These are phyloP conservation scores for Sphaerulina musiva DNA, from an alignment of 2,329 filamentous ascomycete species.

Conservation along the genomic window DNA sequence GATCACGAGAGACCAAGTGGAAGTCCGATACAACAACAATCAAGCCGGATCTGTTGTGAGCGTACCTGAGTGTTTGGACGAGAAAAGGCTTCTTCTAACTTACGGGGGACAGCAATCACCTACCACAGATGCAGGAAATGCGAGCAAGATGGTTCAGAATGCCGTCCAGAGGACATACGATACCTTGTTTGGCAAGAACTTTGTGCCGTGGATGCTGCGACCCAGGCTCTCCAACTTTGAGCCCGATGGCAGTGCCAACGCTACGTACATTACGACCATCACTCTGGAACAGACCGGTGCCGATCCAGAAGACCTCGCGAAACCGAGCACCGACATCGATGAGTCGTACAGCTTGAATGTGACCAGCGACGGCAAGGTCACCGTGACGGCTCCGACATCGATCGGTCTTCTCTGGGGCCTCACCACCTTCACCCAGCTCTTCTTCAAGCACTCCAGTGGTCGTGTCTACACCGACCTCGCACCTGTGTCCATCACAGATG, in stretches of 20 bases:
- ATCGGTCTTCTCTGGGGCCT: slow-evolving; percentile 66
- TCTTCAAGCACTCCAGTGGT: slow-evolving; percentile 61
- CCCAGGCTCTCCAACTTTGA: slow-evolving; percentile 59
- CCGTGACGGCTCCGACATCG: slow-evolving; percentile 59
- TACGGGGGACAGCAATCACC: slow-evolving; percentile 12
- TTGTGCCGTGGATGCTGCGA: slow-evolving; percentile 74
- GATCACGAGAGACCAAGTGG: slow-evolving; percentile 34
- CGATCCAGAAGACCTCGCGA: slow-evolving; percentile 51
- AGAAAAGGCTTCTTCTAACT: slow-evolving; percentile 15
- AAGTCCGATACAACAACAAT: slow-evolving; percentile 33
- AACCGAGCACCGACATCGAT: slow-evolving; percentile 58
- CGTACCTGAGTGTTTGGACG: slow-evolving; percentile 3
- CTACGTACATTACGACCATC: slow-evolving; percentile 52
- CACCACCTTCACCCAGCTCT: slow-evolving; percentile 71
- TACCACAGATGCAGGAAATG: neutral
- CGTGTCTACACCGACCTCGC: slow-evolving; percentile 61
- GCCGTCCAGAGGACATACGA: slow-evolving; percentile 51
- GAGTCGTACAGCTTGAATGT: slow-evolving; percentile 69
- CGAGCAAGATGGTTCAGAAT: slow-evolving; percentile 39
- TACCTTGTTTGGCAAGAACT: slow-evolving; percentile 60
- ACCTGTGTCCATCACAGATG: slow-evolving; percentile 65
- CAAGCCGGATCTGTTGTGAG: slow-evolving; percentile 23
- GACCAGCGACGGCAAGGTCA: slow-evolving; percentile 51
- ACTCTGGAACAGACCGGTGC: slow-evolving; percentile 54
- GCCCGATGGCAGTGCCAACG: slow-evolving; percentile 41